These are phyloP conservation scores for Taiwanofungus camphoratus DNA, from an alignment of 1,284 basidiomycete species.

Conservation along the genomic window DNA sequence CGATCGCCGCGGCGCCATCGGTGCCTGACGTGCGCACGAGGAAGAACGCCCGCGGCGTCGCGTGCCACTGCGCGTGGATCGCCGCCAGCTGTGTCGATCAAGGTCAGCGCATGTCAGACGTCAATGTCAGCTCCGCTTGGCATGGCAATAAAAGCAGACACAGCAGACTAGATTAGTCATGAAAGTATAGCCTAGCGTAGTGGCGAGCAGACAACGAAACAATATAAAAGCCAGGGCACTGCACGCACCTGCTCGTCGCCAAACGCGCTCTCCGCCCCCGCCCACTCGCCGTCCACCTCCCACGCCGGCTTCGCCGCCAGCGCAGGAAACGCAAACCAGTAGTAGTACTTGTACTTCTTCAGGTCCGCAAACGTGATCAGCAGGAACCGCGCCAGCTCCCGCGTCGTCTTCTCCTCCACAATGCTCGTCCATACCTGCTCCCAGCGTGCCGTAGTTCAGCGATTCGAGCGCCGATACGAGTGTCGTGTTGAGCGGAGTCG, in stretches of 20 bases:
- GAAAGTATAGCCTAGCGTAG: not conserved
- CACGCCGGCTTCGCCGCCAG: slow-evolving; percentile 84
- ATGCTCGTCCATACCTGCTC: slow-evolving; percentile 63
- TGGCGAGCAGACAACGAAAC: not conserved
- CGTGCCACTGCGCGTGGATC: slow-evolving; percentile 44
- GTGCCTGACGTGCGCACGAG: slow-evolving; percentile 39
- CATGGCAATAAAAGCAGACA: too few species aligned
- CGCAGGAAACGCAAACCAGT: slow-evolving; percentile 97
- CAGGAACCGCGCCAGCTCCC: slow-evolving; percentile 72
- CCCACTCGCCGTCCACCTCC: slow-evolving; percentile 67
- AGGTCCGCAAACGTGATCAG: slow-evolving; percentile 94
- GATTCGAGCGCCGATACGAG: not conserved
- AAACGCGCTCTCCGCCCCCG: slow-evolving; percentile 35
- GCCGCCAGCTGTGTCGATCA: slow-evolving; percentile 37
- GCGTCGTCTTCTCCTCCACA: slow-evolving; percentile 41
- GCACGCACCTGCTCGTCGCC: slow-evolving; percentile 33
- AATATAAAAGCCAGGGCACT: not conserved
- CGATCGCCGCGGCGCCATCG: slow-evolving; percentile 23
- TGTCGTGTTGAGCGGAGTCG: not conserved
- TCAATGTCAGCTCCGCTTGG: too few species aligned
- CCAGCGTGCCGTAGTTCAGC: not conserved
- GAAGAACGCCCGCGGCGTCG: slow-evolving; percentile 49
- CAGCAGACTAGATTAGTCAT: too few species aligned
- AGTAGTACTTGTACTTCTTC: slow-evolving; percentile 96
- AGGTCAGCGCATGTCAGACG: not conserved